Percentiles rank a stretch among this genome's conserved stretches.
Conservation (phyloP, 306 rosid genomes). For the Citrullus colocynthis region DNA sequence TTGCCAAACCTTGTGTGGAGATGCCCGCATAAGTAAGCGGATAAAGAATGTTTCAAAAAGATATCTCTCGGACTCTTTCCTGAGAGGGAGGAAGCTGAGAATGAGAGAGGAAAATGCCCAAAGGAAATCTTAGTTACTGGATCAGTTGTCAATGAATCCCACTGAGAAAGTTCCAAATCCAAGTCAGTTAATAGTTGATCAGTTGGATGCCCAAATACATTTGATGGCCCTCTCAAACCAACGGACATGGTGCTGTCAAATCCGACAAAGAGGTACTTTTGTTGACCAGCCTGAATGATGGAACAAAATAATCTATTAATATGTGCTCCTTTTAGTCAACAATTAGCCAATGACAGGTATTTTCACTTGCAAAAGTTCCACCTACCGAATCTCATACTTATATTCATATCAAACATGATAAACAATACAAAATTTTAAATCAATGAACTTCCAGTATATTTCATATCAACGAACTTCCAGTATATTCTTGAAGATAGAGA, state of each 20-base stretch:
- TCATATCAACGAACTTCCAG: not conserved
- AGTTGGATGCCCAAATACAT: constrained; percentile 88
- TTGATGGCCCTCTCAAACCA: constrained; percentile 91
- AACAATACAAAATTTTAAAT: not conserved
- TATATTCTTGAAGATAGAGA: not conserved
- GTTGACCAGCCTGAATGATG: constrained; percentile 36
- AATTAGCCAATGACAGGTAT: constrained; percentile 9
- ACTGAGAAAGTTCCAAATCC: constrained; percentile 63
- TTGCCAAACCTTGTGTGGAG: constrained; percentile 74
- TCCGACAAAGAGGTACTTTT: constrained; percentile 81
- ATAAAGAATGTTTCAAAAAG: constrained; percentile 67
- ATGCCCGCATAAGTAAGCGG: constrained; percentile 90
- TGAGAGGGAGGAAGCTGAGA: constrained; percentile 50
- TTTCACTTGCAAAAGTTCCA: not conserved
- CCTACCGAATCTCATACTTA: not conserved
- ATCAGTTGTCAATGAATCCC: constrained; percentile 57
- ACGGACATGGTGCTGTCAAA: constrained; percentile 61
- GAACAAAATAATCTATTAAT: not conserved
- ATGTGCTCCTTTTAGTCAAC: not conserved
- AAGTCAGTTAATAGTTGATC: constrained; percentile 54
- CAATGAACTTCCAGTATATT: not conserved
- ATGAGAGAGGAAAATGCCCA: constrained; percentile 92
- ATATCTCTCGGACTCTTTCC: constrained; percentile 68
- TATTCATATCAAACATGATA: not conserved
- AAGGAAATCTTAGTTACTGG: constrained; percentile 70